These are phyloP conservation scores for Boletus pseudopeckii DNA, from an alignment of 768 basidiomycete genomes.

Conservation along the genomic window DNA sequence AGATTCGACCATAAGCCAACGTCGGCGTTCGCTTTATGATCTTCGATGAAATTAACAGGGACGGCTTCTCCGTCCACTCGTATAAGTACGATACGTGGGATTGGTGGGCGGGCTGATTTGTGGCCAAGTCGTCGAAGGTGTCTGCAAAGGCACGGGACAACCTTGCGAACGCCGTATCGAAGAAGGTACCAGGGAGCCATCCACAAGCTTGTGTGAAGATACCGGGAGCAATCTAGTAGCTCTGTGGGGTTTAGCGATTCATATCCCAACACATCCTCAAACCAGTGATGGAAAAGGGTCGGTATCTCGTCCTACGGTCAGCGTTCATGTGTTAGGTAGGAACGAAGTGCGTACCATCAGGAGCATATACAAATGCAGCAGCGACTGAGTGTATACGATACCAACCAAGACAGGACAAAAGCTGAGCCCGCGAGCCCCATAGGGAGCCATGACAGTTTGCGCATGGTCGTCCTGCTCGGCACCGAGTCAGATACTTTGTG, in stretches of 20 bases:
- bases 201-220: constrained; percentile 8
- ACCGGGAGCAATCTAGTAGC: not conserved
- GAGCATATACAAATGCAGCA: constrained; percentile 21
- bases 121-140: not conserved
- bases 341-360: constrained; percentile 16
- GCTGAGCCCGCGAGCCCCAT: constrained; percentile 14
- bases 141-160: not conserved
- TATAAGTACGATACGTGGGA: constrained; percentile 17
- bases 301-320: constrained; percentile 18
- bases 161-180: not conserved
- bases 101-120: not conserved
- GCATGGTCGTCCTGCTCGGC: not conserved
- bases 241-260: constrained; percentile 5
- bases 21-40: not conserved
- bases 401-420: constrained; percentile 19
- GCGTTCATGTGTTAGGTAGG: not conserved
- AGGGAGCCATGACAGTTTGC: not conserved
- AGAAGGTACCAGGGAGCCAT: constrained; percentile 1
- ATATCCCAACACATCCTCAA: constrained; percentile 14
- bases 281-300: constrained; percentile 17
- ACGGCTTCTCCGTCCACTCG: constrained; percentile 14
- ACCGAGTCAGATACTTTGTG: not conserved
- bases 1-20: not conserved
- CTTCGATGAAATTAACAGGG: constrained; percentile 4
- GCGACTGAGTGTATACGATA: constrained; percentile 12